A percentile compares a stretch with the other conserved stretches of the same genome.
Conservation (phyloP, 2,329 filamentous ascomycete species). For the Penicillium sp. region DNA sequence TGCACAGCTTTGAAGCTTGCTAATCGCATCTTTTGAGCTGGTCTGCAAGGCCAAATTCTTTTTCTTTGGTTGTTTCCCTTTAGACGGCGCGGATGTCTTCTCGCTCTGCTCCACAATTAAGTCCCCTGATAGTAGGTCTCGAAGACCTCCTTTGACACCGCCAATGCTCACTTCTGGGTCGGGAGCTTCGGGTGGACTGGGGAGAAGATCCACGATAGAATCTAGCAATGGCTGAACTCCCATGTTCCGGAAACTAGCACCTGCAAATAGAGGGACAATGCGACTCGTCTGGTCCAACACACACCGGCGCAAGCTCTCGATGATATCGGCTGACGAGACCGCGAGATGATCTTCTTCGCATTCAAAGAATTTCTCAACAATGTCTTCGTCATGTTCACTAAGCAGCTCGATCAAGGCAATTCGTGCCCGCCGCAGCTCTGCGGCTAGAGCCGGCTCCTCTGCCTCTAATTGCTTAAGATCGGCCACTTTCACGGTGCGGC, state of each 20-base stretch:
- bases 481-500: constrained; percentile 60
- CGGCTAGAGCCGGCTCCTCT: constrained; percentile 52
- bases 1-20: constrained; percentile 68
- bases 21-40: constrained; percentile 46
- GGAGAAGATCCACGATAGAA: constrained; percentile 82
- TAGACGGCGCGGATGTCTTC: constrained; percentile 32
- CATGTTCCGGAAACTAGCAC: constrained; percentile 90
- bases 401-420: constrained; percentile 76
- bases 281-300: constrained; percentile 65
- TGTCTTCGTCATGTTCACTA: constrained; percentile 81
- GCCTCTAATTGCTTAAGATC: constrained; percentile 55
- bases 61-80: constrained; percentile 41
- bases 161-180: constrained; percentile 75
- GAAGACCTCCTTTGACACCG: constrained; percentile 54
- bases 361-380: constrained; percentile 83
- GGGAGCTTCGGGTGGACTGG: constrained; percentile 75
- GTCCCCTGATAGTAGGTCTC: constrained; percentile 50
- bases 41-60: constrained; percentile 46
- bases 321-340: constrained; percentile 66
- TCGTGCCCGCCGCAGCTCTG: constrained; percentile 74
- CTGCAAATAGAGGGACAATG: constrained; percentile 85
- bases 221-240: constrained; percentile 91
- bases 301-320: constrained; percentile 70
- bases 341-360: constrained; percentile 69
- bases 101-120: constrained; percentile 40